Conservation (phyloP, 176 grass and related monocot species). For the Saccharum officinarum region DNA sequence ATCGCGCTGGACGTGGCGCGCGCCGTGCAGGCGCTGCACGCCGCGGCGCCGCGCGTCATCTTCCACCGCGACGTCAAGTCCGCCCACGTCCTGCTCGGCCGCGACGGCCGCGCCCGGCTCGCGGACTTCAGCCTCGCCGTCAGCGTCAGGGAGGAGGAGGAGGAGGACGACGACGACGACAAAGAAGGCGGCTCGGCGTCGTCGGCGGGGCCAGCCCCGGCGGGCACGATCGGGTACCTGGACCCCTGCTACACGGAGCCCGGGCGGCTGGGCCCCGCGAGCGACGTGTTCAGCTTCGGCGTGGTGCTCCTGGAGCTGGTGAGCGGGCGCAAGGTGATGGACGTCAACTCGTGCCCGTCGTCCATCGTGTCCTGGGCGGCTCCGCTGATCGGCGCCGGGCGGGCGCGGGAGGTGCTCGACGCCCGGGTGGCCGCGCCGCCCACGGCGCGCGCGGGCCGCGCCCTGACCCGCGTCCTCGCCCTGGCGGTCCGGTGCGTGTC, state of each 20-base stretch:
- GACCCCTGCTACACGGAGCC: constrained; percentile 92
- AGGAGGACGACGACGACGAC: not conserved
- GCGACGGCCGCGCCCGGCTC: constrained; percentile 61
- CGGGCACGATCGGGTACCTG: constrained; percentile 96
- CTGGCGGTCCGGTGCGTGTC: constrained; percentile 71
- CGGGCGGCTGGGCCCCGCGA: constrained; percentile 58
- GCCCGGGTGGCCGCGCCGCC: constrained; percentile 38
- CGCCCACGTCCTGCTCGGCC: constrained; percentile 72
- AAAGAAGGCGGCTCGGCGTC: not conserved
- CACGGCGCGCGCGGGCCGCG: not conserved
- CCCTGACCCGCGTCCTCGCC: constrained; percentile 42
- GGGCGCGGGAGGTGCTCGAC: constrained; percentile 51
- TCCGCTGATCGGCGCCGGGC: constrained; percentile 38
- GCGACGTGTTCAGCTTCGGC: constrained; percentile 97
- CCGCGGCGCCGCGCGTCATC: constrained; percentile 46
- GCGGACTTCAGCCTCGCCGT: constrained; percentile 92
- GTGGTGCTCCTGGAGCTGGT: constrained; percentile 87
- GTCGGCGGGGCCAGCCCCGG: constrained; percentile 35
- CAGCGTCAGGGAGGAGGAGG: not conserved
- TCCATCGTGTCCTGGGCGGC: constrained; percentile 76
- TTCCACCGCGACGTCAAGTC: constrained; percentile 96
- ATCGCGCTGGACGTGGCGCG: constrained; percentile 72
- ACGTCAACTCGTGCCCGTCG: constrained; percentile 63
- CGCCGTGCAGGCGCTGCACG: constrained; percentile 67
- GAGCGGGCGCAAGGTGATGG: constrained; percentile 92